Evolutionary conservation across 257 asterid genomes (phyloP).

Genomic region (Handroanthus guayacan): DNA sequence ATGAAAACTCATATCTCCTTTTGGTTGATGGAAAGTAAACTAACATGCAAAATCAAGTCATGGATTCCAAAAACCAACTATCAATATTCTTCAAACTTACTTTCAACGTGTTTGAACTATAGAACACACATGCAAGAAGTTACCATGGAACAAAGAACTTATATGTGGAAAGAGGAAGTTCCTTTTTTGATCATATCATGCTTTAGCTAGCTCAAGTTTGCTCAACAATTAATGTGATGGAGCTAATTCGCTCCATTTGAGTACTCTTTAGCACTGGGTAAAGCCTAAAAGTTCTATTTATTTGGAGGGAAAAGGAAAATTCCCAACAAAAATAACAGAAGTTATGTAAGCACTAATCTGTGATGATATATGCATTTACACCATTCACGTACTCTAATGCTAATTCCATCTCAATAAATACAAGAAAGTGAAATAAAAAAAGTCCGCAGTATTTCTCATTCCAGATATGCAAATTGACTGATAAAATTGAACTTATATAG

Average conservation of each 20-base stretch:
- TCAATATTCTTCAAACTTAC: neutral
- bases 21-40: neutral
- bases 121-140: neutral
- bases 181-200: conserved; percentile 21
- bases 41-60: neutral
- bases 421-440: neutral
- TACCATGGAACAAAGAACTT: neutral
- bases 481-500: conserved; percentile 21
- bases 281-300: no score
- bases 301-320: neutral
- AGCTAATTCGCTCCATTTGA: conserved; percentile 17
- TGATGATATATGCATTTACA: neutral
- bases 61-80: neutral
- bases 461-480: conserved; percentile 8
- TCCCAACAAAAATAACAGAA: neutral
- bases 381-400: neutral
- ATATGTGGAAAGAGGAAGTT: neutral
- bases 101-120: neutral
- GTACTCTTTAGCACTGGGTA: neutral
- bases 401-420: neutral
- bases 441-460: neutral
- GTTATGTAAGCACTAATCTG: neutral
- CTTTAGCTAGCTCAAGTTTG: conserved; percentile 6
- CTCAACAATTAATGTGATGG: neutral
- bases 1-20: neutral